Percentiles rank a stretch among this genome's conserved stretches.
Evolutionary conservation across 306 rosid species (phyloP).

Genomic region (Pyrus betulifolia): DNA sequence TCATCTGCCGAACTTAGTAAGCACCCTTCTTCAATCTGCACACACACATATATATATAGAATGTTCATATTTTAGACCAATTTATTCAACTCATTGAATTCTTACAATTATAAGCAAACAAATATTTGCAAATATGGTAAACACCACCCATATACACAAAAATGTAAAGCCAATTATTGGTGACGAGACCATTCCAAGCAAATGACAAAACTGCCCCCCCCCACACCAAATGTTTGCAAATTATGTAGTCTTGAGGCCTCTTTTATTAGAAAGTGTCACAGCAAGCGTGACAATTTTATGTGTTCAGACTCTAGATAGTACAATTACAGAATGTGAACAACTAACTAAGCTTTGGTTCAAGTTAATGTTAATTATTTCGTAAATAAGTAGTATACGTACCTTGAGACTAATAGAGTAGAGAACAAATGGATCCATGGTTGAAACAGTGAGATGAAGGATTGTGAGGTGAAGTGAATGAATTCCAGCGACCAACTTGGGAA

Average conservation of each 20-base stretch:
- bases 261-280: too few species aligned
- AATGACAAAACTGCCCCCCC: neutral
- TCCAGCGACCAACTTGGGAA: slow-evolving; percentile 57
- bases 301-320: too few species aligned
- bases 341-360: too few species aligned
- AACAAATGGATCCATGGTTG: slow-evolving; percentile 51
- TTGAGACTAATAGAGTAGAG: slow-evolving; percentile 80
- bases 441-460: slow-evolving; percentile 79
- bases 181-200: neutral
- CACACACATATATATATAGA: neutral
- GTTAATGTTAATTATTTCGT: neutral
- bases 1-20: slow-evolving; percentile 65
- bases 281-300: too few species aligned
- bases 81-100: neutral
- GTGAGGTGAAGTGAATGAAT: slow-evolving; percentile 60
- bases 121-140: slow-evolving; percentile 5
- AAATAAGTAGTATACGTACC: slow-evolving; percentile 25
- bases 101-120: neutral
- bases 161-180: neutral
- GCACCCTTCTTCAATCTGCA: slow-evolving; percentile 88
- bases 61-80: slow-evolving; percentile 8
- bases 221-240: too few species aligned
- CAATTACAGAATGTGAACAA: too few species aligned
- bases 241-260: too few species aligned
- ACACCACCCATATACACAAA: neutral